Base-by-base conservation (phyloP, 2,329 filamentous ascomycete species). In the Tolypocladium guangdongense region DNA sequence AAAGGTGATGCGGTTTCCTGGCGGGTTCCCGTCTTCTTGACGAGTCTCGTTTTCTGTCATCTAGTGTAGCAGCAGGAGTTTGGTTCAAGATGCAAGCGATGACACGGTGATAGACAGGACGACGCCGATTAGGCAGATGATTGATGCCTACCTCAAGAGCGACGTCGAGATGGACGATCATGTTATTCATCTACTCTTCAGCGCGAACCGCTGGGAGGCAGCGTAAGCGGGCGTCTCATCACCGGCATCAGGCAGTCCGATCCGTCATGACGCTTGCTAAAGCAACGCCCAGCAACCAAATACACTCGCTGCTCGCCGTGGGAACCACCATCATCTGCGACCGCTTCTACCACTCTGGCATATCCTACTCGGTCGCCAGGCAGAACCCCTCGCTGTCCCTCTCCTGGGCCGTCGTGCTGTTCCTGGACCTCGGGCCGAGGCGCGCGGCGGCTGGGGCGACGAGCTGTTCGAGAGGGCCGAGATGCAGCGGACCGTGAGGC, bases 281-380 rank as follows among this genome's bases (percentile, higher is more conserved):
- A 50, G 16, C 1, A 14, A 27, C 30, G n/a, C 16, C 5, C 55
- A 82, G 78, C 2, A 72, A 75, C 59, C 70, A 71, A 50, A 84
- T 85, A 47, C 64, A 74, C 20, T 54, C 69, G 1, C 72, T 80
- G 7, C 69, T 96, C 7, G 71, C 74, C 1, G 68, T 74, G 1
- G 91, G 92, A 10, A 84, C 78, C 22, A 93, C 83, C 0, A 78
- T 99, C 35, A 76, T 99, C 39, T 84, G 92, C 60, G 93, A 99
- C 69, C 84, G 93, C 49, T 99, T 97, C 73, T 95, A 95, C 67
- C 92, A 96, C 74, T 93, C 88, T 22, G 93, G 93, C 52, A 88
- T 91, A 54, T 90, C 96, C 50, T 99, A 97, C 73, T 90, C 86
- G 27, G 89, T 90, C 0, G 92, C 93, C 4, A 97, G 97, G 66